Percentiles rank a stretch among this genome's conserved stretches.
Conservation (phyloP, 2,329 filamentous ascomycete genomes). For the Aspergillus costaricaensis region DNA sequence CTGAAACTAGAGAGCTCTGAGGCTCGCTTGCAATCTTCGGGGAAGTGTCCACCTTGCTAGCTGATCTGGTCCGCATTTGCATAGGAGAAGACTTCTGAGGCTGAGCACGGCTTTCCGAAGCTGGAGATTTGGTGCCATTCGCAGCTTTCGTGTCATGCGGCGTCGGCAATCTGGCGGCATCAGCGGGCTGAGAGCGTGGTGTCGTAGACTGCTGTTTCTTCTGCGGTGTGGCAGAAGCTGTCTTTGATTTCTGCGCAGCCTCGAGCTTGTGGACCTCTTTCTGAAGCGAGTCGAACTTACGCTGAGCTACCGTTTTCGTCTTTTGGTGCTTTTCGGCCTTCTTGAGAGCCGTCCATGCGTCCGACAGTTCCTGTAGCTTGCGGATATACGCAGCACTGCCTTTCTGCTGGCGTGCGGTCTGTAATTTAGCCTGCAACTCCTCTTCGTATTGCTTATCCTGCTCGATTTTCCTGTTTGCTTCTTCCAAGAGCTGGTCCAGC, state of each 20-base stretch:
- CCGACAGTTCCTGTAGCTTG: not conserved
- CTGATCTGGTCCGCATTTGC: not conserved
- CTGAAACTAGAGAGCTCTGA: not conserved
- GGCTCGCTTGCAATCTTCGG: not conserved
- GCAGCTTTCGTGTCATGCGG: not conserved
- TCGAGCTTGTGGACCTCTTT: conserved; percentile 17
- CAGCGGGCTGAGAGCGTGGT: not conserved
- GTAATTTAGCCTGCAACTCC: conserved; percentile 15
- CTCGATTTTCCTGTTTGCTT: conserved; percentile 17
- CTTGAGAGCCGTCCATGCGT: not conserved
- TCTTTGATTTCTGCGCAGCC: conserved; percentile 1
- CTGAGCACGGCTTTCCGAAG: not conserved
- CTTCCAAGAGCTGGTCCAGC: conserved; percentile 12
- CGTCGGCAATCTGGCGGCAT: not conserved
- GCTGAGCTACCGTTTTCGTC: not conserved
- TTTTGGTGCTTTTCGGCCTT: not conserved
- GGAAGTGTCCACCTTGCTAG: not conserved
- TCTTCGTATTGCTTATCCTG: conserved; percentile 13
- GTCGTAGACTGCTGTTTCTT: not conserved
- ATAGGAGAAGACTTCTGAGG: not conserved
- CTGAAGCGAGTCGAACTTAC: conserved; percentile 3
- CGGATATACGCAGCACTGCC: conserved; percentile 9
- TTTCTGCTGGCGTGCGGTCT: conserved; percentile 10
- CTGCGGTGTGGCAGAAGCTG: not conserved
- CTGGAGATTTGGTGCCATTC: not conserved